Conservation (phyloP, 2,329 filamentous ascomycete species). For the Huntiella bhutanensis region DNA sequence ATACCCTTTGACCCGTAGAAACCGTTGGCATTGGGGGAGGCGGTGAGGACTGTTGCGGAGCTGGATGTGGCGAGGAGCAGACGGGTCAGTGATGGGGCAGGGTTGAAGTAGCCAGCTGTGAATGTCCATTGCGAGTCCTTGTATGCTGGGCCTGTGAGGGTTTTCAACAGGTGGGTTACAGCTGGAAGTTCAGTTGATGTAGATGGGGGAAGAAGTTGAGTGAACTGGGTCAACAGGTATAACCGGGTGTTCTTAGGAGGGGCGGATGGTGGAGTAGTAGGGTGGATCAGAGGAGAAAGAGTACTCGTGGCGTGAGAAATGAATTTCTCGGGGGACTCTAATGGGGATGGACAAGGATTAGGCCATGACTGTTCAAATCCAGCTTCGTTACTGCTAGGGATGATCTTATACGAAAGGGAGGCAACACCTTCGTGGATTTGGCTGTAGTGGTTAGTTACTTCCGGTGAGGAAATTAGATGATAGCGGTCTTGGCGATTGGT, state of each 20-base stretch:
- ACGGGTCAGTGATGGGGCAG: constrained; percentile 63
- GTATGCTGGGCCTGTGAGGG: constrained; percentile 44
- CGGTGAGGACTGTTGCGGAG: constrained; percentile 71
- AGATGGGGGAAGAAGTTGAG: constrained; percentile 60
- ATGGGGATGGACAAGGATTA: constrained; percentile 58
- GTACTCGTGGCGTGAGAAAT: constrained; percentile 47
- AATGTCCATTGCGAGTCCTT: constrained; percentile 73
- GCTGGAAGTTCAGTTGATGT: constrained; percentile 78
- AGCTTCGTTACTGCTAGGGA: constrained; percentile 34
- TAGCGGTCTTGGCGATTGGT: constrained; percentile 91
- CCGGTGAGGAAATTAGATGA: constrained; percentile 65
- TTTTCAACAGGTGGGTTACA: constrained; percentile 53
- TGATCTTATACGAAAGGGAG: constrained; percentile 62
- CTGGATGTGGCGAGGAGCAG: constrained; percentile 52
- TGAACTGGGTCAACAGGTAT: constrained; percentile 76
- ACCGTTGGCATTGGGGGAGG: constrained; percentile 82
- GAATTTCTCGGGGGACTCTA: constrained; percentile 51
- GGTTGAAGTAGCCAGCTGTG: constrained; percentile 97
- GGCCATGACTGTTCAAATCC: constrained; percentile 58
- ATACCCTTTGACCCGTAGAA: constrained; percentile 81
- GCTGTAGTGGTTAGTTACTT: constrained; percentile 67
- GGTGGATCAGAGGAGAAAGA: constrained; percentile 47
- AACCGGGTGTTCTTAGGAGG: constrained; percentile 42
- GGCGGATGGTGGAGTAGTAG: constrained; percentile 13
- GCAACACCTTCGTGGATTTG: constrained; percentile 59